Evolutionary conservation across 148 eudicot species (phyloP), one percentile per base, ranked within the genome.

Genomic region (Heliosperma pusillum): DNA sequence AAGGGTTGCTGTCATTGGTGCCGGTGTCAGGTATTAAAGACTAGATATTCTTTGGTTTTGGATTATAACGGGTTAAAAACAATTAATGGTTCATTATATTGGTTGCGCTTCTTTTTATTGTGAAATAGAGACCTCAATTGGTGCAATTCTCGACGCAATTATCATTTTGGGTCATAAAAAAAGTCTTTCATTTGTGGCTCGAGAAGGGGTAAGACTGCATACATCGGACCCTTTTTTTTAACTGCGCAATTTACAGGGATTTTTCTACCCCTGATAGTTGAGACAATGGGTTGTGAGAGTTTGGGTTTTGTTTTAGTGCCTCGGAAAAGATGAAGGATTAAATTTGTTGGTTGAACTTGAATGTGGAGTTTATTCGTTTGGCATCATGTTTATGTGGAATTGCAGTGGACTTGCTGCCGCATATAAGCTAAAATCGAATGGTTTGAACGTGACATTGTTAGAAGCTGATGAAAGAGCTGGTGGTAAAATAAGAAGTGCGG

Each of bases 401-500:
- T 88, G 74, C 75, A 95, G 98, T 84, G 98, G 98, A 75, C 93
- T 92, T 78, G 95, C 98, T 73, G 97, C 98, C 7, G 98, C 98
- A 10, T 89, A 89, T 83, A 92, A 89, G 86, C 82, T 95, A 62
- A 92, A 92, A 75, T 82, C 85, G 25, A 85, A 87, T 73, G 93
- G 96, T 11, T 74, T 95, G 74, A 83, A 74, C 77, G 96, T 92
- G 78, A 89, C 92, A 1, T 78, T 95, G 77, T 89, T 84, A 76
- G 98, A 95, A 90, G 97, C 98, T 27, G 97, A 89, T 80, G 80
- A 66, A 67, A 89, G 88, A 78, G 84, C 89, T 44, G 98, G 98
- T 71, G 98, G 98, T 72, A 95, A 95, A 86, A 71, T 95, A 56
- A 83, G 84, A 87, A 92, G 89, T 67, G 80, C 86, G 57, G 82